Evolutionary conservation across 306 rosid species (phyloP).

Genomic region (Ormosia emarginata): DNA sequence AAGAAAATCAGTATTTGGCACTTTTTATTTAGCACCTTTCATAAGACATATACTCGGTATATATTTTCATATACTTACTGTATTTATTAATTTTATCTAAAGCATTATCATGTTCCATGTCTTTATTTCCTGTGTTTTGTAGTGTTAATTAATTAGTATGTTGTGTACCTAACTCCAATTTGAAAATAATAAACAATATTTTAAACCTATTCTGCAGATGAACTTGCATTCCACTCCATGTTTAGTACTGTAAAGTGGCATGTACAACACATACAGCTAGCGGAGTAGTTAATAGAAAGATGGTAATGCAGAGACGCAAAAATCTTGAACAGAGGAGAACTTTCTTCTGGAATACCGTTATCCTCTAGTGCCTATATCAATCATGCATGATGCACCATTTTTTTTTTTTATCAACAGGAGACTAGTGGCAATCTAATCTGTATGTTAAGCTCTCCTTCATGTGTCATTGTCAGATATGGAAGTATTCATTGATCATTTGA

Average conservation of each 20-base stretch:
- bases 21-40: neutral
- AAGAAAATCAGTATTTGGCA: neutral
- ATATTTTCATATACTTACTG: neutral
- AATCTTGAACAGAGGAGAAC: neutral
- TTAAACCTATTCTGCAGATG: neutral
- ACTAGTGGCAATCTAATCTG: slow-evolving; percentile 6
- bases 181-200: neutral
- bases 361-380: neutral
- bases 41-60: neutral
- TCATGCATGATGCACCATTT: neutral
- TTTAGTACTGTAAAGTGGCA: neutral
- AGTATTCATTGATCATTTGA: slow-evolving; percentile 12
- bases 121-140: neutral
- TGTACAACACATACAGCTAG: neutral
- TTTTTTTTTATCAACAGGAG: neutral
- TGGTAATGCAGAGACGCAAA: neutral
- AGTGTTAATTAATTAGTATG: neutral
- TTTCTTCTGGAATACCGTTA: neutral
- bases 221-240: neutral
- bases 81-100: neutral
- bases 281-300: neutral
- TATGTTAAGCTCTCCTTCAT: neutral
- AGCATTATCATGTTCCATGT: neutral
- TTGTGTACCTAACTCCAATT: neutral
- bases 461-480: slow-evolving; percentile 13